A percentile compares a stretch with the other conserved stretches of the same genome.
Evolutionary conservation across 1,284 basidiomycete genomes (phyloP).

Genomic region (Xerocomus nothofagi): DNA sequence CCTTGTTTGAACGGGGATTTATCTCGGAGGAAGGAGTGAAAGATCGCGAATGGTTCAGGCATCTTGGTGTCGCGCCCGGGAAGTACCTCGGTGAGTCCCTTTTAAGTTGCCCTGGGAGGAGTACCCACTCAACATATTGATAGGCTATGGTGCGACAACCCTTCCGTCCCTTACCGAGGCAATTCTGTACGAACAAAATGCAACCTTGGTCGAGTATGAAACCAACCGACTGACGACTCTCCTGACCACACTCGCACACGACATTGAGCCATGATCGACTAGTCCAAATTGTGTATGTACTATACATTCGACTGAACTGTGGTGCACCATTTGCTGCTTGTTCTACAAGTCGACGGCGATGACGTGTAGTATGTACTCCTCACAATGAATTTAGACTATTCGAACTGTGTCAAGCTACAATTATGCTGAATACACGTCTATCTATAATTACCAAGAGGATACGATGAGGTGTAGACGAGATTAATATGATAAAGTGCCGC

Average conservation of each 20-base stretch:
- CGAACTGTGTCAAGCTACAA: conserved; percentile 1
- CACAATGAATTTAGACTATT: background rate
- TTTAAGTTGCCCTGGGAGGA: background rate
- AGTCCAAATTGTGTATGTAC: background rate
- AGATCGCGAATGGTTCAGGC: conserved; percentile 83
- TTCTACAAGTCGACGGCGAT: too few relatives aligned
- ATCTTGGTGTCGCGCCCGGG: conserved; percentile 88
- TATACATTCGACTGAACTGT: too few relatives aligned
- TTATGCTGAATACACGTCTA: conserved; percentile 11
- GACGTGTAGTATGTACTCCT: too few relatives aligned
- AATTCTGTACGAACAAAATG: conserved; percentile 67
- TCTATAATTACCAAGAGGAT: conserved; percentile 19
- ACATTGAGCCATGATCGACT: conserved; percentile 32
- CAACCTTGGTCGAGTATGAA: conserved; percentile 62
- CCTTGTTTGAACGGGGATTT: conserved; percentile 82
- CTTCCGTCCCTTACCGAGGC: conserved; percentile 85
- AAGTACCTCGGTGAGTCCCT: conserved; percentile 73
- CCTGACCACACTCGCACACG: conserved; percentile 52
- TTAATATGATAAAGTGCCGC: conserved; percentile 12
- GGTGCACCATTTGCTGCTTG: too few relatives aligned
- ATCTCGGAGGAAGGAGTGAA: conserved; percentile 78
- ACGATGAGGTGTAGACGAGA: conserved; percentile 16
- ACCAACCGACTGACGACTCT: conserved; percentile 59
- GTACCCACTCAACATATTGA: background rate
- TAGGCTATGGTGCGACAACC: conserved; percentile 85